Base-by-base conservation (phyloP, 176 grass and related monocot species). In the Phoenix dactylifera region DNA sequence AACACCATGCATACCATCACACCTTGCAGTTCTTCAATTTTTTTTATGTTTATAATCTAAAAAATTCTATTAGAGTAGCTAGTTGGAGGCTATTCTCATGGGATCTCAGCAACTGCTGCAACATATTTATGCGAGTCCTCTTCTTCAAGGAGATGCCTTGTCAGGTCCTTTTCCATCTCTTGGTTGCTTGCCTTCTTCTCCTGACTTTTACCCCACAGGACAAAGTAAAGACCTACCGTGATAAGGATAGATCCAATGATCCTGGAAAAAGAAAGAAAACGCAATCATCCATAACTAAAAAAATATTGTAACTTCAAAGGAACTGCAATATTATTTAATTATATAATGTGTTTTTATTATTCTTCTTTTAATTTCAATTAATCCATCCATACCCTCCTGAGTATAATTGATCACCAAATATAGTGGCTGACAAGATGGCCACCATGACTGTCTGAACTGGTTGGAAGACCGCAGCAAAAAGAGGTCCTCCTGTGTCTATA, bases 401-500 rank as follows among this genome's bases (percentile, higher is more conserved):
- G 77, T 95, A 95, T 2, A 95, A 69, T 68, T 90, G 69, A 68
- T 95, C 86, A 1, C 86, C 86, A 4, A 95, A 72, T 52, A 95
- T 90, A 56, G 81, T 16, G 73, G 86, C 79, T 4, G 86, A 86
- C 90, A 95, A 87, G 83, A 87, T 65, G 72, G 90, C 90, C 56
- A 95, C 90, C 39, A 82, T 71, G 24, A 95, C 90, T 55, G 90
- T 89, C 74, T 95, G 90, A 32, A 87, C 90, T 30, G 90, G 90
- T 60, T 95, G 86, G 72, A 95, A 95, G 16, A 95, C 90, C 17
- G 86, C 86, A 16, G 83, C 83, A 74, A 95, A 95, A 19, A 95
- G 80, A 7, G 86, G 90, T 0, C 90, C 90, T 64, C 90, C 90
- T 71, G 74, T 87, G 56, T 95, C 90, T 65, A 95, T 95, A 80